Conservation (phyloP, 2,329 filamentous ascomycete genomes). For the Magnaporthiopsis rhizophila region DNA sequence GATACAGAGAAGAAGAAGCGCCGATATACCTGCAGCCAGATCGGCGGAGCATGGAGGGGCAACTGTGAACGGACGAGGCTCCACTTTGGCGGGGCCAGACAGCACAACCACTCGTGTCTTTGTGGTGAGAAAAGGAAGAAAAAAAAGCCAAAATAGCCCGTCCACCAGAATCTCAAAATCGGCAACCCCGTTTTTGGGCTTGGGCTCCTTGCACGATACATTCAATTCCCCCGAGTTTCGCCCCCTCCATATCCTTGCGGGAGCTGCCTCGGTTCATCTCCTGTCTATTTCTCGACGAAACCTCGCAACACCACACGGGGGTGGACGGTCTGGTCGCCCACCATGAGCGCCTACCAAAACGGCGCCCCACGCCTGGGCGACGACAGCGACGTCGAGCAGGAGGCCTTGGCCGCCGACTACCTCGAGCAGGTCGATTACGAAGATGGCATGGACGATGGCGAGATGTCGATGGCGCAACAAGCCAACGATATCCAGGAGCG, state of each 20-base stretch:
- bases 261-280: not conserved
- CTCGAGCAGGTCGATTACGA: conserved; percentile 93
- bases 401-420: conserved; percentile 92
- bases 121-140: not conserved
- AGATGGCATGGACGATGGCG: conserved; percentile 74
- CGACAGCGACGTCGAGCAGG: conserved; percentile 93
- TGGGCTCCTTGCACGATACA: not conserved
- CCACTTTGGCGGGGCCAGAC: not conserved
- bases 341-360: conserved; percentile 57
- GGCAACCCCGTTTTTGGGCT: not conserved
- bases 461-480: conserved; percentile 65
- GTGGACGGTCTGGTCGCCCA: conserved; percentile 15
- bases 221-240: not conserved
- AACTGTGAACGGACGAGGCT: not conserved
- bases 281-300: not conserved
- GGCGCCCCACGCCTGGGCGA: conserved; percentile 57
- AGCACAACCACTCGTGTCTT: not conserved
- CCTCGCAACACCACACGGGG: not conserved
- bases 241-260: not conserved
- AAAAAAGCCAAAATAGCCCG: conserved; percentile 1
- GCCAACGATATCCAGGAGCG: conserved; percentile 89
- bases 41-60: no score
- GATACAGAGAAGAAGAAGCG: no score
- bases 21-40: no score
- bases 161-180: not conserved